phyloP scores from a whole-genome alignment of 2,329 filamentous ascomycete species.

The Fonsecaea pedrosoi region DNA sequence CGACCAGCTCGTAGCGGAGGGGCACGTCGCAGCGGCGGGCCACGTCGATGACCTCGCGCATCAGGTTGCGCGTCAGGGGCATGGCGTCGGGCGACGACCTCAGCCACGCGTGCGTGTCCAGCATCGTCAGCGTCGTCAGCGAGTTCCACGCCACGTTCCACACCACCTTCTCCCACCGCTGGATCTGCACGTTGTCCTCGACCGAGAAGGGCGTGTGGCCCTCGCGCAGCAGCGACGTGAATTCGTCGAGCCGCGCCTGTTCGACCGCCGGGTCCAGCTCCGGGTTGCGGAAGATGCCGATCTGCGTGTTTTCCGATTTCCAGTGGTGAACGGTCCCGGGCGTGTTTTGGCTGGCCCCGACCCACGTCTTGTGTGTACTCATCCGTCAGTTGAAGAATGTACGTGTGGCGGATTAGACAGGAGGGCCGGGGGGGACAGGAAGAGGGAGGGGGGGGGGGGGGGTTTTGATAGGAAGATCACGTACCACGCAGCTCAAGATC shows the following conservation, averaged over 20 bases:
- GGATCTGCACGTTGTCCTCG: slow-evolving; percentile 46
- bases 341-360: slow-evolving; percentile 58
- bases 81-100: slow-evolving; percentile 50
- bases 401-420: background rate
- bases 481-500: slow-evolving; percentile 53
- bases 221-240: slow-evolving; percentile 50
- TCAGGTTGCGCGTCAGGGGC: slow-evolving; percentile 49
- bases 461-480: slow-evolving; percentile 35
- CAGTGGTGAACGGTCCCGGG: slow-evolving; percentile 60
- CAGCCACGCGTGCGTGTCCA: slow-evolving; percentile 53
- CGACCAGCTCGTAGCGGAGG: slow-evolving; percentile 47
- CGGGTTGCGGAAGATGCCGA: slow-evolving; percentile 59
- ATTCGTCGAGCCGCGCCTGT: slow-evolving; percentile 48
- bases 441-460: too few relatives aligned
- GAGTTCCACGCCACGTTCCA: slow-evolving; percentile 54
- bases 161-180: slow-evolving; percentile 52
- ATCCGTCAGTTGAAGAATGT: background rate
- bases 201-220: slow-evolving; percentile 52
- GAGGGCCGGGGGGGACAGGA: background rate
- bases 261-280: slow-evolving; percentile 44
- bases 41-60: slow-evolving; percentile 54
- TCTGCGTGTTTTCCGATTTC: slow-evolving; percentile 61
- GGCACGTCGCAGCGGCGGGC: slow-evolving; percentile 49
- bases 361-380: slow-evolving; percentile 53
- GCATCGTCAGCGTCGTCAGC: slow-evolving; percentile 51